phyloP scores from a whole-genome alignment of 73 alveolate genomes.

The Loxodes magnus region DNA sequence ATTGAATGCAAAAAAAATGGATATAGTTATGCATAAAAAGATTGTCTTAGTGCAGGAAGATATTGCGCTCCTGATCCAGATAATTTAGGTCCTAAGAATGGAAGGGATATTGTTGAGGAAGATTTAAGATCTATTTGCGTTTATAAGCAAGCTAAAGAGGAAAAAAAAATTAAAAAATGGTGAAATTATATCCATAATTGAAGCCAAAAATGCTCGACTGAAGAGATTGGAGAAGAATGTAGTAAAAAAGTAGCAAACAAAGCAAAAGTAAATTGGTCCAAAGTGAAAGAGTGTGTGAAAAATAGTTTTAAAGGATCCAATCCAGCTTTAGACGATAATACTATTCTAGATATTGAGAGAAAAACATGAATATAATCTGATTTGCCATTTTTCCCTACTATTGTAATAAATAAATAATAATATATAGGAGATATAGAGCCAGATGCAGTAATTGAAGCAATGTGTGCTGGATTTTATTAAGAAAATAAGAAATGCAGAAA shows the following conservation, averaged over 20 bases:
- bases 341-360: constrained; percentile 16
- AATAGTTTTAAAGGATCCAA: constrained; percentile 6
- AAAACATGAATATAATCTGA: constrained; percentile 18
- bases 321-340: constrained; percentile 4
- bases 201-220: background rate
- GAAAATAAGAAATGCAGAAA: constrained; percentile 10
- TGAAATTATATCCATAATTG: constrained; percentile 20
- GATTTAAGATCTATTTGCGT: constrained; percentile 36
- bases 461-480: constrained; percentile 43
- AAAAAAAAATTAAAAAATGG: constrained; percentile 18
- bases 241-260: constrained; percentile 8
- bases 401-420: constrained; percentile 26
- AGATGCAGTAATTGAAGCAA: constrained; percentile 16
- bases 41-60: constrained; percentile 40
- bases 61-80: constrained; percentile 37
- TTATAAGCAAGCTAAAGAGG: background rate
- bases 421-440: constrained; percentile 35
- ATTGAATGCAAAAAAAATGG: constrained; percentile 22
- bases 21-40: constrained; percentile 17
- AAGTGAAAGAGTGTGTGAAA: constrained; percentile 18
- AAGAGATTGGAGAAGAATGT: background rate
- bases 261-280: constrained; percentile 4
- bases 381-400: constrained; percentile 28
- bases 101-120: constrained; percentile 40
- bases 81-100: constrained; percentile 16